Evolutionary conservation across 192 early-diverging fungal species (phyloP), one percentile per base, ranked within the genome.

Genomic region (Coemansia sp.): DNA sequence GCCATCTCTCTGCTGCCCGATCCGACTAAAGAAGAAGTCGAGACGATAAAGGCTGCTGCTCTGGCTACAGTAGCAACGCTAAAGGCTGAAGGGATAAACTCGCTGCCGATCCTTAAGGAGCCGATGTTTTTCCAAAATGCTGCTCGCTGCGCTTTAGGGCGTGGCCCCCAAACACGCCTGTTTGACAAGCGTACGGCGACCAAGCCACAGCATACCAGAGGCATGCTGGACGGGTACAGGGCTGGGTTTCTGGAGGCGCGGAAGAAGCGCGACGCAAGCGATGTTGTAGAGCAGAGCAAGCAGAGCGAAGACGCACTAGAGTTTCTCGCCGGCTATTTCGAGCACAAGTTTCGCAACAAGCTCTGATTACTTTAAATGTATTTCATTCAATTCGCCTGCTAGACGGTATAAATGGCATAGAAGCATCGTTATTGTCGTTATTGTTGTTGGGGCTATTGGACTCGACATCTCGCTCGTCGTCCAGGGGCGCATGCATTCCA

Each of bases 161-260:
- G 41, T 36, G 76, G 76, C 24, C 45, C 36, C 4, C 37, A 51
- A 2, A 69, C 70, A 3, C 56, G 76, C 39, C 14, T 41, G 22
- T 79, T 79, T 61, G 77, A 79, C 31, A 19, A 22, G 57, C 35
- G 15, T 5, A 73, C 72, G 3, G 68, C 77, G 4, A 15, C 32
- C 6, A 62, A 17, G 41, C 77, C 72, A 8, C 15, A 45, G 9
- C 64, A 60, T 40, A 74, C 68, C 0, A 38, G 43, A 6, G 77
- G 77, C 14, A 60, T 79, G 68, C n/a, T 79, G 12, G 68, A 79
- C n/a, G 77, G 77, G 19, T 79, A 79, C 31, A 29, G 77, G 11
- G 6, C 57, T 17, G 77, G 77, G 20, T 79, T 74, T 51, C 38
- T 41, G 32, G 20, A 59, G 11, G 68, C 71, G 5, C 27, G 46